Evolutionary conservation across 805 yeast genomes (phyloP).

Genomic region (Komagataella pastoris): DNA sequence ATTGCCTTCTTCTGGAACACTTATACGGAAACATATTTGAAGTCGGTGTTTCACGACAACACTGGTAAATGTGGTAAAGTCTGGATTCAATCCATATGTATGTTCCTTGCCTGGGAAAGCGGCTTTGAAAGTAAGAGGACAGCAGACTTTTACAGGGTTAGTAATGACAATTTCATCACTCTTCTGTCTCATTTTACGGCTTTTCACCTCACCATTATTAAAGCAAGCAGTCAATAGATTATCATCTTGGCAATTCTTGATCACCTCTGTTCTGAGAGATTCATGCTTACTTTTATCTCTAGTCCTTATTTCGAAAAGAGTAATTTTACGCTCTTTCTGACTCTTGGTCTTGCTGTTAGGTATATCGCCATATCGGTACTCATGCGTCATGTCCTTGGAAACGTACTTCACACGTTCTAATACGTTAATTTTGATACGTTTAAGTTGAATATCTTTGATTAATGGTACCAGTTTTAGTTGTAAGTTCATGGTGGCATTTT

Average conservation of each 20-base stretch:
- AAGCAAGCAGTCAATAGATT: conserved; percentile 48
- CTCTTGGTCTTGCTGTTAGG: conserved; percentile 17
- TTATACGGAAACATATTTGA: conserved; percentile 57
- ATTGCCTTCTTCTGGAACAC: conserved; percentile 37
- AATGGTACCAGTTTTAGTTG: conserved; percentile 57
- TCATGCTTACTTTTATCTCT: conserved; percentile 23
- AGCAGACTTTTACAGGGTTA: conserved; percentile 21
- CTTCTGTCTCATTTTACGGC: background rate
- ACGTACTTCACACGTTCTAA: conserved; percentile 54
- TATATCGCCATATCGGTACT: conserved; percentile 34
- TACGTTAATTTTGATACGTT: conserved; percentile 51
- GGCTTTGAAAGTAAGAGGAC: conserved; percentile 19
- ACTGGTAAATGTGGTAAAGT: conserved; percentile 44
- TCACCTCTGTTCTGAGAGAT: conserved; percentile 44
- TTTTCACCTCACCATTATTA: conserved; percentile 13
- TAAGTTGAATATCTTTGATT: conserved; percentile 45
- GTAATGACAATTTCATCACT: conserved; percentile 17
- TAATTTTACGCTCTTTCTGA: conserved; percentile 33
- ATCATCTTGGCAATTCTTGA: conserved; percentile 41
- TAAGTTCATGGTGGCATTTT: conserved; percentile 27
- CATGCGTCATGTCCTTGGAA: conserved; percentile 38
- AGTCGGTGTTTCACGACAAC: conserved; percentile 53
- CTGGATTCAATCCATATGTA: conserved; percentile 36
- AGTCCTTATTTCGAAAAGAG: conserved; percentile 54
- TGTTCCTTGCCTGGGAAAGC: conserved; percentile 8